Evolutionary conservation across 1,139 yeast genomes (phyloP).

Genomic region (Suhomyces kunorum): DNA sequence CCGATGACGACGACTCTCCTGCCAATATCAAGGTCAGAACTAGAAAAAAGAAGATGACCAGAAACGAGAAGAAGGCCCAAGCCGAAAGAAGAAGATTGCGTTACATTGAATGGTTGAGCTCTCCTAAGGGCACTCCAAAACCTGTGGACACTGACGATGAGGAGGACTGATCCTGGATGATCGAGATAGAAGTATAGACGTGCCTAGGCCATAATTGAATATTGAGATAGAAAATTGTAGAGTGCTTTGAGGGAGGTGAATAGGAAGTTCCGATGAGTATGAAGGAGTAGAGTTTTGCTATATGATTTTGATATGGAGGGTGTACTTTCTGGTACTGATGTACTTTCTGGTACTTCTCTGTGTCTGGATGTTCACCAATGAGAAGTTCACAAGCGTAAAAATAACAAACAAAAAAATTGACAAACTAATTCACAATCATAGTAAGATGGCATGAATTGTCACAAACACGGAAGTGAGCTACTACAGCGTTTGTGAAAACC

Average conservation of each 20-base stretch:
- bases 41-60: conserved; percentile 94
- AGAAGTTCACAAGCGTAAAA: too few species aligned
- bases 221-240: background rate
- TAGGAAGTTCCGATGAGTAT: too few species aligned
- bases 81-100: conserved; percentile 94
- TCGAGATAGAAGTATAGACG: background rate
- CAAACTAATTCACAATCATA: too few species aligned
- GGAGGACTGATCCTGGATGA: conserved; percentile 31
- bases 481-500: too few species aligned
- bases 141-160: conserved; percentile 94
- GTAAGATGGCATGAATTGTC: too few species aligned
- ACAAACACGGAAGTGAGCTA: too few species aligned
- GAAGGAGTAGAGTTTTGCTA: too few species aligned
- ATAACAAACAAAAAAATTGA: too few species aligned
- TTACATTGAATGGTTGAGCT: conserved; percentile 89
- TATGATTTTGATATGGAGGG: too few species aligned
- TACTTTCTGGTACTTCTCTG: too few species aligned
- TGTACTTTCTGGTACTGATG: background rate
- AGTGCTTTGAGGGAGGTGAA: background rate
- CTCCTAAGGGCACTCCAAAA: conserved; percentile 97
- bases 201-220: background rate
- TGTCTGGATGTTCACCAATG: too few species aligned
- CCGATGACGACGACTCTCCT: conserved; percentile 84
- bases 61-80: conserved; percentile 90
- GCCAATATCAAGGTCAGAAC: conserved; percentile 90